Base-by-base conservation (phyloP, 176 grass and related monocot species). In the Saccharum spontaneum region DNA sequence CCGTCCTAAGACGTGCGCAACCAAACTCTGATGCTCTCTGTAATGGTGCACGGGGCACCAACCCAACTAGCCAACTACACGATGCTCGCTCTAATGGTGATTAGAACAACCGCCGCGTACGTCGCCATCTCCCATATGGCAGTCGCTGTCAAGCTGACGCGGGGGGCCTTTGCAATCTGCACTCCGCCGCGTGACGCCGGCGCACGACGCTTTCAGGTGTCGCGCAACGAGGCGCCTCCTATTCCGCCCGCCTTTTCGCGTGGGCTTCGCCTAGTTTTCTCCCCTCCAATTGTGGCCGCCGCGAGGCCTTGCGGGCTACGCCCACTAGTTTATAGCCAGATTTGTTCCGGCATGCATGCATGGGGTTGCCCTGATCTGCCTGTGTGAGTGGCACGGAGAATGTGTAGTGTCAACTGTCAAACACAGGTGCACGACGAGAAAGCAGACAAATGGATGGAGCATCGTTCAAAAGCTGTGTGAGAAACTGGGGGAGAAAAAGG, bases 201-300 rank as follows among this genome's bases (percentile, higher is more conserved):
- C 2, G 83, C 50, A 20, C 23, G 66, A 12, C 64, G 73, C 89
- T 84, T 89, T 93, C 59, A 93, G 88, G 80, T 90, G 86, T 95
- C 81, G 72, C 48, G 76, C 76, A 89, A 84, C 62, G 52, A 88
- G 86, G 73, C 80, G 88, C 80, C 86, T 89, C 91, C 63, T 88
- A 75, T 80, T 78, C n/a, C 63, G 75, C 5, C 8, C 23, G 15
- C 54, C 69, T 74, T 83, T 26, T 50, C 7, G 34, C 44, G 4
- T 45, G 68, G 20, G 2, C 50, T 2, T 22, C 20, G 18, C 4
- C 16, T 17, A 40, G 15, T 26, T 36, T 67, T 23, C 59, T 68
- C 64, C 41, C 10, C 34, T 36, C 15, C 3, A 9, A 37, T 81
- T 81, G 43, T 52, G 66, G 66, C 36, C 33, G 12, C 46, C 23